Evolutionary conservation across 805 yeast genomes (phyloP).

Genomic region (Brettanomyces bruxellensis): DNA sequence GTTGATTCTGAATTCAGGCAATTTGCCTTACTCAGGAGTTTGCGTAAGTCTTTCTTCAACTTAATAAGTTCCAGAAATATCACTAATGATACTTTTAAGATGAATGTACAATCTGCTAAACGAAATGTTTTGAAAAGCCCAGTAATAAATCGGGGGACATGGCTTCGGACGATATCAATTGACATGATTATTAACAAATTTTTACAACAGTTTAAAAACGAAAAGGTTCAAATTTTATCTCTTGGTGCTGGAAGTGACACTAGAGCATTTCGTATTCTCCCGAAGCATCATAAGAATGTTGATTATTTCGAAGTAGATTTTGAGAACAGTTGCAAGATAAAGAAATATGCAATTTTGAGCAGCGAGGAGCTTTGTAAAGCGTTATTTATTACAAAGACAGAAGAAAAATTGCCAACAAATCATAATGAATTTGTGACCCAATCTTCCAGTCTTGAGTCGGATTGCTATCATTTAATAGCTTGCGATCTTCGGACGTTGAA

Average conservation of each 20-base stretch:
- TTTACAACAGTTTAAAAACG: slow-evolving; percentile 18
- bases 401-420: slow-evolving; percentile 7
- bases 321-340: slow-evolving; percentile 40
- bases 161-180: slow-evolving; percentile 46
- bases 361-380: slow-evolving; percentile 15
- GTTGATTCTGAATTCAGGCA: slow-evolving; percentile 29
- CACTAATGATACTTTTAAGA: no score
- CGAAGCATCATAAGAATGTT: slow-evolving; percentile 21
- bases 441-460: slow-evolving; percentile 3
- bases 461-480: slow-evolving; percentile 44
- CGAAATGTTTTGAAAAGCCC: slow-evolving; percentile 36
- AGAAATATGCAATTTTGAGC: slow-evolving; percentile 40
- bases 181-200: slow-evolving; percentile 38
- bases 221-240: slow-evolving; percentile 46
- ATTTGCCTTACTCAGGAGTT: slow-evolving; percentile 25
- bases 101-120: background rate
- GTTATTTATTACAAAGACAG: background rate
- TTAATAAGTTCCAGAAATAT: slow-evolving; percentile 4
- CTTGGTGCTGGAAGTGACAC: slow-evolving; percentile 83
- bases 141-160: slow-evolving; percentile 64
- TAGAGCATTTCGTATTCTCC: slow-evolving; percentile 44
- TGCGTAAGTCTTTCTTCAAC: slow-evolving; percentile 30
- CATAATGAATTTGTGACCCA: background rate
- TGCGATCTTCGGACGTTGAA: slow-evolving; percentile 39
- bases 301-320: slow-evolving; percentile 59